Conservation (phyloP, 2,329 filamentous ascomycete species). For the Pseudogymnoascus sp. region DNA sequence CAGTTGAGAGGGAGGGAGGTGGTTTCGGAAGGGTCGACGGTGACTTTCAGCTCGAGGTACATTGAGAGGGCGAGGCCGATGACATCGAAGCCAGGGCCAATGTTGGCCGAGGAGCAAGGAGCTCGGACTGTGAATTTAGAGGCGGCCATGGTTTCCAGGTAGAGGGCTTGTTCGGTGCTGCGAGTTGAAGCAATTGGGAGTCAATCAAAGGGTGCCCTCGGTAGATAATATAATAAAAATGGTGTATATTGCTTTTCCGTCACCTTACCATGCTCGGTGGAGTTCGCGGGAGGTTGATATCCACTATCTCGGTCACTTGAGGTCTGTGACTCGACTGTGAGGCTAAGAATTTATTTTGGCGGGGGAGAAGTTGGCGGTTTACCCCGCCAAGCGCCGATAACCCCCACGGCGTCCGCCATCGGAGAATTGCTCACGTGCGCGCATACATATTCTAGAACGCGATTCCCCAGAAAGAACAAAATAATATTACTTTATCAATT, state of each 20-base stretch:
- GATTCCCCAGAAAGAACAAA: not conserved
- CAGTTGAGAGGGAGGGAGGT: constrained; percentile 68
- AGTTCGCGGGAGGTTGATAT: not conserved
- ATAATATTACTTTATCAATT: not conserved
- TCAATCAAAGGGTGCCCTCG: not conserved
- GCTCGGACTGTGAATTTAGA: constrained; percentile 58
- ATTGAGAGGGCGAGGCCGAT: constrained; percentile 91
- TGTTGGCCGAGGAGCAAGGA: constrained; percentile 94
- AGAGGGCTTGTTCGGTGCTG: not conserved
- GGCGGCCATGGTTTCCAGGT: not conserved
- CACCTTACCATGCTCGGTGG: not conserved
- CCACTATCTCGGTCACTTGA: constrained; percentile 3
- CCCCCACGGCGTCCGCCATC: not conserved
- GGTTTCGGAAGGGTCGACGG: constrained; percentile 51
- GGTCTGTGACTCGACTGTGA: not conserved
- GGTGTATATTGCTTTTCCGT: not conserved
- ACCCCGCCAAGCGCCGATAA: not conserved
- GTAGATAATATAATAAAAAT: not conserved
- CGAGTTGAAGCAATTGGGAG: not conserved
- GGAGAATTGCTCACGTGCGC: not conserved
- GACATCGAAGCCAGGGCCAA: constrained; percentile 94
- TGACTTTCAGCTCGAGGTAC: constrained; percentile 83
- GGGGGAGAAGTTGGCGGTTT: not conserved
- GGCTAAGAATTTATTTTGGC: constrained; percentile 4
- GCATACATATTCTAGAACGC: not conserved